phyloP scores from a whole-genome alignment of 192 early-diverging fungal species.

The Backusella psychrophila region DNA sequence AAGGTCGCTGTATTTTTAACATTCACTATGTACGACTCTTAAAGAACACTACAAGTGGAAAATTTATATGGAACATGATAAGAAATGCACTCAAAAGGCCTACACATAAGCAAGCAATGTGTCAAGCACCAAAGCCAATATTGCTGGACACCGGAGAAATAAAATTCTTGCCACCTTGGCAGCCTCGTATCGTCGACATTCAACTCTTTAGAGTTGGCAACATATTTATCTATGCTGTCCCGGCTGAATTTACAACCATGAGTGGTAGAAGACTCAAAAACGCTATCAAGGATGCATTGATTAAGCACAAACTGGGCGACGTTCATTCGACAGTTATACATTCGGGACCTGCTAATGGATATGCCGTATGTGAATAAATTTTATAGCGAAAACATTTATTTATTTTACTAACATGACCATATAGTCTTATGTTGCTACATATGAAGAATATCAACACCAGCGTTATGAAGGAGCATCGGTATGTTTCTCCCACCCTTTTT shows the following conservation, averaged over 20 bases:
- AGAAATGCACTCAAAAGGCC: constrained; percentile 11
- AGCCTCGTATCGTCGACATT: constrained; percentile 48
- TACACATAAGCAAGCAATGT: constrained; percentile 34
- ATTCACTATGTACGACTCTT: background rate
- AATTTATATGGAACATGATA: constrained; percentile 12
- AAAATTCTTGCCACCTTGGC: constrained; percentile 48
- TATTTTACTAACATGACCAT: background rate
- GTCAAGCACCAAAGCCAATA: constrained; percentile 56
- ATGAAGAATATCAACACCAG: constrained; percentile 60
- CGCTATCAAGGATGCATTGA: constrained; percentile 28
- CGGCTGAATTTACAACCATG: constrained; percentile 65
- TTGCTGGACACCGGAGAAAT: constrained; percentile 58
- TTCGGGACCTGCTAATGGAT: constrained; percentile 54
- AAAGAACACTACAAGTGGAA: constrained; percentile 22
- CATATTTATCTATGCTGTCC: constrained; percentile 49
- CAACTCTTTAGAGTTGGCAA: constrained; percentile 42
- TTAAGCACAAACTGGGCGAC: constrained; percentile 30
- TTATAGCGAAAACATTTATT: background rate
- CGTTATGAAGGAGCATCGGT: constrained; percentile 58
- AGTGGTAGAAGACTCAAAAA: constrained; percentile 41
- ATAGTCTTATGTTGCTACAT: constrained; percentile 44
- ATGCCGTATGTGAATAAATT: constrained; percentile 39
- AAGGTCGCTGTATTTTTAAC: background rate
- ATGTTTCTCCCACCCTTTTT: background rate
- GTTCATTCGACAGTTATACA: constrained; percentile 46